These are phyloP conservation scores for Dissophora globulifera DNA, from an alignment of 192 early-diverging fungal genomes.

Conservation along the genomic window DNA sequence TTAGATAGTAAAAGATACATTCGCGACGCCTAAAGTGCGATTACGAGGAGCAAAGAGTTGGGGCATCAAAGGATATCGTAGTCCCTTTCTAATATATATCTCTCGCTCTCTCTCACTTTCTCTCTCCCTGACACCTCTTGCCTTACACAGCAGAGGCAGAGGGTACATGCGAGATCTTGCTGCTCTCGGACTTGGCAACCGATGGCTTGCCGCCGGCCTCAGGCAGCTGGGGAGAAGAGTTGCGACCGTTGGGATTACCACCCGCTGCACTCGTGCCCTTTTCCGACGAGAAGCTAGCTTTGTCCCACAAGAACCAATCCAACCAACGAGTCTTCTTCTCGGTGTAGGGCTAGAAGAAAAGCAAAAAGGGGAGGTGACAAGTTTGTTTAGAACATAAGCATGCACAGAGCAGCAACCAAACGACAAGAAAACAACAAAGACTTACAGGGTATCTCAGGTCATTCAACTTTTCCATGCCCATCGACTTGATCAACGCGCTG, in stretches of 20 bases:
- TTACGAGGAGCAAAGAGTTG: too few species aligned
- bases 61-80: too few species aligned
- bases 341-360: conserved; percentile 40
- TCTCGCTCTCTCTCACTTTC: background rate
- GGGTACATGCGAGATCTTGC: conserved; percentile 8
- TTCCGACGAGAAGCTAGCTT: conserved; percentile 26
- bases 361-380: background rate
- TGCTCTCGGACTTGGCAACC: conserved; percentile 6
- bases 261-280: background rate
- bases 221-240: conserved; percentile 21
- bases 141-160: background rate
- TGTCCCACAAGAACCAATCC: conserved; percentile 51
- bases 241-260: conserved; percentile 15
- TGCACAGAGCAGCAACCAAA: too few species aligned
- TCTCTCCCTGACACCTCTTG: too few species aligned
- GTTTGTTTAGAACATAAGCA: too few species aligned
- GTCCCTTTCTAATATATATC: too few species aligned
- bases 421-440: background rate
- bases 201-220: background rate
- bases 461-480: conserved; percentile 50
- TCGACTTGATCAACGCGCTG: conserved; percentile 60
- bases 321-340: conserved; percentile 53
- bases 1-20: too few species aligned
- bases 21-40: too few species aligned
- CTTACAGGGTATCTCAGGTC: conserved; percentile 52